Evolutionary conservation across 345 rosid genomes (phyloP), one percentile per base, ranked within the genome.

Genomic region (Pistacia vera): DNA sequence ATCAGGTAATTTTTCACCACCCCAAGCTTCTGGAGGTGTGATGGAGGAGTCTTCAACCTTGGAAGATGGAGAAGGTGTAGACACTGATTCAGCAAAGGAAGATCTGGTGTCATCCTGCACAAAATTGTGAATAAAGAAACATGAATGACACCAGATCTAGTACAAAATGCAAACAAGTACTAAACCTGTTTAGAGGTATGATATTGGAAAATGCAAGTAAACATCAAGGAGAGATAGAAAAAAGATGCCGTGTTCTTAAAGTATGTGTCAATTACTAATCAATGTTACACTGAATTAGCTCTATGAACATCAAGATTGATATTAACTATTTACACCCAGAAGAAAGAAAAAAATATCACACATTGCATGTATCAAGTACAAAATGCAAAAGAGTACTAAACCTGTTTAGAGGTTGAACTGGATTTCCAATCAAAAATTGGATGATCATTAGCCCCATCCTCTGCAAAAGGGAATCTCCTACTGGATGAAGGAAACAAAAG

Each of bases 21-120:
- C 99, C 98, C 99, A 97, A 75, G 99, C 97, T 85, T 97, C 97
- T 68, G 99, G 98, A 83, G 98, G 98, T 71, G 97, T 92, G 78
- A 89, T 84, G 55, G 97, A 87, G 69, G 94, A 72, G 55, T 92
- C 91, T 80, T 90, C 98, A 75, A 80, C 89, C 83, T 86, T 91
- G 73, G 91, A 82, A 77, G 98, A 81, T 77, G 91, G 85, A 68
- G 90, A n/a, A 33, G 97, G 92, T 18, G 86, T 81, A 59, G 96
- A 80, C 59, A 80, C 93, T 74, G 82, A 73, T 65, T 80, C 18
- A 3, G 88, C 11, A 52, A 81, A 84, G 72, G 88, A 78, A 75
- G 90, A 81, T 79, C 75, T 81, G 30, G 75, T 46, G 22, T 92
- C 98, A 78, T 91, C 95, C 98, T 96, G 87, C 72, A 72, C 33